A percentile compares a stretch with the other conserved stretches of the same genome.
phyloP scores from a whole-genome alignment of 345 rosid species.

The Laguncularia racemosa region DNA sequence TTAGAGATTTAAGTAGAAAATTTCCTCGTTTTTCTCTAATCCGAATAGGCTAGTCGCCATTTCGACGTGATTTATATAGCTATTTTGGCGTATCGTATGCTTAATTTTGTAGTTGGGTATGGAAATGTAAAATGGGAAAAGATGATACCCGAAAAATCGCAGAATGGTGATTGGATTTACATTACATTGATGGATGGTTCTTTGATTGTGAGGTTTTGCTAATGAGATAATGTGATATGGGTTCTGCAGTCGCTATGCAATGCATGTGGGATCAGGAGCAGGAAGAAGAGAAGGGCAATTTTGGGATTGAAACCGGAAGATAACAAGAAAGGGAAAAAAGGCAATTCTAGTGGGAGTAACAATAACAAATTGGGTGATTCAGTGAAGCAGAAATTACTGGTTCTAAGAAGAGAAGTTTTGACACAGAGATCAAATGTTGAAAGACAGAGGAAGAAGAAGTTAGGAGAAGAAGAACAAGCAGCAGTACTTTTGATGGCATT shows the following conservation, averaged over 20 bases:
- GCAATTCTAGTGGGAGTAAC: constrained; percentile 5
- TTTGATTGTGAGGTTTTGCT: background rate
- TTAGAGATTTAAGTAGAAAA: no score
- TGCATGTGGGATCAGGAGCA: constrained; percentile 96
- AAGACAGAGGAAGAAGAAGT: constrained; percentile 48
- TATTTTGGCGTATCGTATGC: no score
- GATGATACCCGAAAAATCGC: no score
- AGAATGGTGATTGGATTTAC: no score
- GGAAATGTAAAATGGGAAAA: no score
- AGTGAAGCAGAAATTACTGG: constrained; percentile 54
- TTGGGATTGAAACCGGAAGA: constrained; percentile 37
- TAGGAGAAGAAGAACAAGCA: constrained; percentile 91
- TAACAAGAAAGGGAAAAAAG: constrained; percentile 34
- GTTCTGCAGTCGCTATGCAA: constrained; percentile 72
- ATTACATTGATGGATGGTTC: no score
- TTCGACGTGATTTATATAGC: no score
- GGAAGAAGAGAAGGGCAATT: constrained; percentile 68
- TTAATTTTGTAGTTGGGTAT: no score
- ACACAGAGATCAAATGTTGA: constrained; percentile 47
- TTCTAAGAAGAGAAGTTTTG: constrained; percentile 57
- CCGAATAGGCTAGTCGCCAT: no score
- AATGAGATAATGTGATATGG: constrained; percentile 1
- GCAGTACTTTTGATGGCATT: constrained; percentile 88
- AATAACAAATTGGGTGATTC: constrained; percentile 35
- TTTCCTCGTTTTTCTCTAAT: no score